Evolutionary conservation across 768 basidiomycete genomes (phyloP).

Genomic region (Leccinum longicurvipes): DNA sequence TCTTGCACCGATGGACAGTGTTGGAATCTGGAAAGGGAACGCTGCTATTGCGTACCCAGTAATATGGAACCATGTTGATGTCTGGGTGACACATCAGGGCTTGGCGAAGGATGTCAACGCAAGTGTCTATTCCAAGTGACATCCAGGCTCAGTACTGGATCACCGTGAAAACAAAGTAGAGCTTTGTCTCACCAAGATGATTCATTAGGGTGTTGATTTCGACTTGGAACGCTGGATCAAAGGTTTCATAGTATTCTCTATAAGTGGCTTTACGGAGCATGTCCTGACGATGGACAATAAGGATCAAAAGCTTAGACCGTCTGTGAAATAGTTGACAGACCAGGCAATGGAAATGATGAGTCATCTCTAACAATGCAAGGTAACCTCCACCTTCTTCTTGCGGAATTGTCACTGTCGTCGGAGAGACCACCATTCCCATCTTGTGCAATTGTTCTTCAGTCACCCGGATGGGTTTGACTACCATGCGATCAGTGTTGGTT

Average conservation of each 20-base stretch:
- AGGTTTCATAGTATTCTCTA: neutral
- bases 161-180: neutral
- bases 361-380: conserved; percentile 2
- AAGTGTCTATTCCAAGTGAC: neutral
- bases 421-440: neutral
- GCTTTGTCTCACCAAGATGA: conserved; percentile 1
- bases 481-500: neutral
- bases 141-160: too few relatives aligned
- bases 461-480: conserved; percentile 2
- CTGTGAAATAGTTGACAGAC: neutral
- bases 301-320: neutral
- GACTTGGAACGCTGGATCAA: conserved; percentile 1
- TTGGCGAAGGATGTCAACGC: conserved; percentile 6
- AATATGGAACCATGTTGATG: conserved; percentile 5
- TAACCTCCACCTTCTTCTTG: conserved; percentile 8
- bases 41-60: conserved; percentile 2
- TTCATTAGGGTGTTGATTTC: neutral
- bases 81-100: conserved; percentile 8
- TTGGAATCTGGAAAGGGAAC: neutral
- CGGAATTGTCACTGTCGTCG: neutral
- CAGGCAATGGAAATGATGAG: conserved; percentile 8
- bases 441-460: neutral
- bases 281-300: neutral
- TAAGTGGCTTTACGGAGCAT: conserved; percentile 9
- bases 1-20: conserved; percentile 45